Conservation (phyloP, 768 basidiomycete species). For the Leccinellum rugosiceps region DNA sequence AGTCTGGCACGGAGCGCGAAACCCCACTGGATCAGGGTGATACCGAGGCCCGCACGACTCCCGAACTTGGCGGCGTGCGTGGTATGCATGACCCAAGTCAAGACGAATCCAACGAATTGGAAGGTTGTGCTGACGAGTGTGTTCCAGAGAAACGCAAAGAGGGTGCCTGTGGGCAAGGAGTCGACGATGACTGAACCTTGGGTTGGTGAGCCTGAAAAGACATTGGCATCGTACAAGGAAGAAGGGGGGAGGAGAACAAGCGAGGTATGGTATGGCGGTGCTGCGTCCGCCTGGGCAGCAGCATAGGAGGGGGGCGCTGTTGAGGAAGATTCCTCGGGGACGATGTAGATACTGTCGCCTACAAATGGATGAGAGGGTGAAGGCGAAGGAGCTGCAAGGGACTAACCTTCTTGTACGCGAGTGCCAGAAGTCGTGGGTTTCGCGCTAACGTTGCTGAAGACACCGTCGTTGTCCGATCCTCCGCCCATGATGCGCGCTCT, state of each 20-base stretch:
- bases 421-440: slow-evolving; percentile 62
- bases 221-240: slow-evolving; percentile 33
- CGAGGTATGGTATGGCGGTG: slow-evolving; percentile 97
- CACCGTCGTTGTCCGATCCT: slow-evolving; percentile 79
- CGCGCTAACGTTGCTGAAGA: slow-evolving; percentile 93
- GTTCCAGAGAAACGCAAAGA: slow-evolving; percentile 91
- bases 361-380: not conserved
- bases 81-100: slow-evolving; percentile 92
- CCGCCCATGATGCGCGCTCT: slow-evolving; percentile 46
- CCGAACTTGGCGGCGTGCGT: slow-evolving; percentile 93
- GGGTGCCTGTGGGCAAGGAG: slow-evolving; percentile 73
- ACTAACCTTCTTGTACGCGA: slow-evolving; percentile 53
- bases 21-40: slow-evolving; percentile 95
- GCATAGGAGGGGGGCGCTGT: slow-evolving; percentile 92
- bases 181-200: slow-evolving; percentile 86
- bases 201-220: slow-evolving; percentile 37
- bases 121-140: slow-evolving; percentile 92
- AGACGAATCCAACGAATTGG: slow-evolving; percentile 91
- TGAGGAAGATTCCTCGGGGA: slow-evolving; percentile 79
- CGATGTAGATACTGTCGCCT: slow-evolving; percentile 72
- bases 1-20: slow-evolving; percentile 65
- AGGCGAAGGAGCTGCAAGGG: not conserved
- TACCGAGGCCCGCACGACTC: slow-evolving; percentile 90
- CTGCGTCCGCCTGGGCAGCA: slow-evolving; percentile 89
- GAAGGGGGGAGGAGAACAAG: slow-evolving; percentile 82